These are phyloP conservation scores for Ustilago crameri DNA, from an alignment of 1,284 basidiomycete genomes.

Conservation along the genomic window DNA sequence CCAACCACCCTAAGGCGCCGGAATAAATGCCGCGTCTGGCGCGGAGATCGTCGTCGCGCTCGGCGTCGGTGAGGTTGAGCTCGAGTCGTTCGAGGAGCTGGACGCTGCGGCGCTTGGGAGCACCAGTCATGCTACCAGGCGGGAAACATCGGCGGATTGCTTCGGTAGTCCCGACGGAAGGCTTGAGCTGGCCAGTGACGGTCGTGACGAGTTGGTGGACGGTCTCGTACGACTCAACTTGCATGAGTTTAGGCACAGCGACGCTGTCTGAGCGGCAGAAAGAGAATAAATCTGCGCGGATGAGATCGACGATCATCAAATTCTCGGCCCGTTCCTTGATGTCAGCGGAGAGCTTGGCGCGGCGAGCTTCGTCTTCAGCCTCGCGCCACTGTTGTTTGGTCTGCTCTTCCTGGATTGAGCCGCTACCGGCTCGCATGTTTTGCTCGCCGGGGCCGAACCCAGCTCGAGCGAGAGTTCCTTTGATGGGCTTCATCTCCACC, in stretches of 20 bases:
- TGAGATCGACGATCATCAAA: slow-evolving; percentile 97
- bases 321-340: slow-evolving; percentile 96
- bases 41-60: slow-evolving; percentile 25
- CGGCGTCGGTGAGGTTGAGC: slow-evolving; percentile 41
- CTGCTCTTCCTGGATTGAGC: slow-evolving; percentile 25
- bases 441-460: slow-evolving; percentile 61
- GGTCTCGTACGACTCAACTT: slow-evolving; percentile 89
- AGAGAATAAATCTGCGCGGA: slow-evolving; percentile 86
- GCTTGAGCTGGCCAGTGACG: slow-evolving; percentile 73
- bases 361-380: slow-evolving; percentile 68
- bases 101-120: slow-evolving; percentile 92
- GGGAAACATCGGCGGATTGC: slow-evolving; percentile 76
- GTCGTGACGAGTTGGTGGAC: slow-evolving; percentile 97
- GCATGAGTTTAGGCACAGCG: slow-evolving; percentile 84
- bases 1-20: slow-evolving; percentile 85
- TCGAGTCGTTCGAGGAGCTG: slow-evolving; percentile 88
- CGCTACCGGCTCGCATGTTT: slow-evolving; percentile 26
- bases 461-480: slow-evolving; percentile 75
- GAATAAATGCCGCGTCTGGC: slow-evolving; percentile 81
- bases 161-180: slow-evolving; percentile 74
- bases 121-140: slow-evolving; percentile 94
- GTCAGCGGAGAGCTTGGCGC: slow-evolving; percentile 75
- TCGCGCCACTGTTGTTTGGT: slow-evolving; percentile 44
- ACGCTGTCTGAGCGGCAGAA: slow-evolving; percentile 79
- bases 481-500: slow-evolving; percentile 91